A percentile compares a stretch with the other conserved stretches of the same genome.
Evolutionary conservation across 1,284 basidiomycete genomes (phyloP).

Genomic region (Fomes fomentarius): DNA sequence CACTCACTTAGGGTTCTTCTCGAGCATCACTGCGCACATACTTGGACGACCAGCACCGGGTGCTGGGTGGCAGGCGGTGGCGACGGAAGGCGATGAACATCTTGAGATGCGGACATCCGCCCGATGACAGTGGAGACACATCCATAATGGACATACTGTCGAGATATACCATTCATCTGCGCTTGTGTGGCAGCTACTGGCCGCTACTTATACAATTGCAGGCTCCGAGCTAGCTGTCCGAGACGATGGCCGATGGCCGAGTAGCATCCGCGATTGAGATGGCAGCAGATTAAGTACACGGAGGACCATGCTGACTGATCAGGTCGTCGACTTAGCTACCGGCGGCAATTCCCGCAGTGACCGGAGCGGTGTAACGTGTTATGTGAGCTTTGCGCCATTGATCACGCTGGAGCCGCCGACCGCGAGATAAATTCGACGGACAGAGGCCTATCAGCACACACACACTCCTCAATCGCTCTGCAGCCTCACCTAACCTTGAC

Average conservation of each 20-base stretch:
- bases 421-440: constrained; percentile 18
- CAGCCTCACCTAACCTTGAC: neutral
- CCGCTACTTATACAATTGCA: neutral
- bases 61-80: constrained; percentile 75
- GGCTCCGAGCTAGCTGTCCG: neutral
- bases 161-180: neutral
- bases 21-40: constrained; percentile 46
- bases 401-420: constrained; percentile 18
- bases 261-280: neutral
- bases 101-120: constrained; percentile 56
- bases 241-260: neutral
- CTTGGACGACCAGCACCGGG: constrained; percentile 53
- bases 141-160: neutral
- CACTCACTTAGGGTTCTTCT: constrained; percentile 45
- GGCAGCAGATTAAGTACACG: neutral
- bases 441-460: neutral
- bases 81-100: constrained; percentile 70
- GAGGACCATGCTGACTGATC: neutral
- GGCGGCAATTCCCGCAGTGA: constrained; percentile 16
- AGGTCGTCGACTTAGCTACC: constrained; percentile 14
- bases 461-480: neutral
- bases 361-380: constrained; percentile 1
- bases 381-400: constrained; percentile 25
- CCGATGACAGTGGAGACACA: constrained; percentile 9
- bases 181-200: neutral